Evolutionary conservation across 1,284 basidiomycete genomes (phyloP).

Genomic region (Cryptococcus sp.): DNA sequence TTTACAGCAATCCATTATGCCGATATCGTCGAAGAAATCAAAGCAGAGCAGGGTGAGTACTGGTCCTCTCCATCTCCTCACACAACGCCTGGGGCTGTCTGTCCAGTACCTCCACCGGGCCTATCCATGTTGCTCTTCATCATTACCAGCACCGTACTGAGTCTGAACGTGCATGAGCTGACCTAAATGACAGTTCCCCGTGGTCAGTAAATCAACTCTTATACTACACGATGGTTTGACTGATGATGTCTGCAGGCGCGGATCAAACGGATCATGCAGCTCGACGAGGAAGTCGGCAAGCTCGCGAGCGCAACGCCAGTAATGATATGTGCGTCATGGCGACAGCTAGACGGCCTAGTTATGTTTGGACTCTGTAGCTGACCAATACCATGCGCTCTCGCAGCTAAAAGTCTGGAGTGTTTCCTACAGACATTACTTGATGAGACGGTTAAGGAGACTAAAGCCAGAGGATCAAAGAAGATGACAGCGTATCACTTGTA

Average conservation of each 20-base stretch:
- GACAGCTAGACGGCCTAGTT: not conserved
- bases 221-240: not conserved
- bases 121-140: not conserved
- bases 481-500: slow-evolving; percentile 94
- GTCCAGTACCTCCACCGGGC: too few species aligned
- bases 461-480: slow-evolving; percentile 79
- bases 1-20: not conserved
- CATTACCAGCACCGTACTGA: not conserved
- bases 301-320: slow-evolving; percentile 96
- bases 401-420: slow-evolving; percentile 94
- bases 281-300: slow-evolving; percentile 99
- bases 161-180: slow-evolving; percentile 8
- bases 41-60: slow-evolving; percentile 41
- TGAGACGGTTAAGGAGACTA: slow-evolving; percentile 78
- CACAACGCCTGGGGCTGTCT: too few species aligned
- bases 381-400: slow-evolving; percentile 4
- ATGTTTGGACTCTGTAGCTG: not conserved
- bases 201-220: slow-evolving; percentile 26
- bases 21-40: slow-evolving; percentile 28
- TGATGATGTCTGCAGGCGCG: slow-evolving; percentile 65
- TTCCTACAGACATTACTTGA: slow-evolving; percentile 88
- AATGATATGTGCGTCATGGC: slow-evolving; percentile 84
- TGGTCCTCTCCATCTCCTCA: not conserved
- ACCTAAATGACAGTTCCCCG: slow-evolving; percentile 40
- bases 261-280: slow-evolving; percentile 99